Percentiles rank a stretch among this genome's conserved stretches.
phyloP scores from a whole-genome alignment of 768 basidiomycete genomes.

The Tephrocybe sp. region DNA sequence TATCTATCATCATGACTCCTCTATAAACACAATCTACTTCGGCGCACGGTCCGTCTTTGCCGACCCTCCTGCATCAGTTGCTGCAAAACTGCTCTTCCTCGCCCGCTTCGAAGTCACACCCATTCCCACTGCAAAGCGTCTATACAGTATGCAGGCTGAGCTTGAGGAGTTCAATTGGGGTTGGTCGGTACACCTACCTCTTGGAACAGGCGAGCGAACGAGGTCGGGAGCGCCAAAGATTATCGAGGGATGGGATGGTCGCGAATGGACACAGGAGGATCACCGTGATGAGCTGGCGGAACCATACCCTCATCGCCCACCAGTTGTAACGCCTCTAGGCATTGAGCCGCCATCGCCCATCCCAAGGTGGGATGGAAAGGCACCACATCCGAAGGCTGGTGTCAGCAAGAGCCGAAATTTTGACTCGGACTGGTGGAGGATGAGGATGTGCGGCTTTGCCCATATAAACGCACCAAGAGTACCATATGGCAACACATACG shows the following conservation, averaged over 20 bases:
- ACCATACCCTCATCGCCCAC: slow-evolving; percentile 2
- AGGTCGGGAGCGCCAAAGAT: background rate
- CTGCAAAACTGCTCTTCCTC: slow-evolving; percentile 66
- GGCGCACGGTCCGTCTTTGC: slow-evolving; percentile 25
- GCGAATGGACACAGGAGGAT: slow-evolving; percentile 2
- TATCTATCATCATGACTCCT: slow-evolving; percentile 31
- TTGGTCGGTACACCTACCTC: slow-evolving; percentile 30
- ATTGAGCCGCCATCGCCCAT: background rate
- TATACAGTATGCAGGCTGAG: slow-evolving; percentile 31
- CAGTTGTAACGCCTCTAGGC: background rate
- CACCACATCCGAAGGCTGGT: slow-evolving; percentile 14
- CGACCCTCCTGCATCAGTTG: slow-evolving; percentile 48
- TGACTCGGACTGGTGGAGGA: slow-evolving; percentile 56
- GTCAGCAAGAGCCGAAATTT: slow-evolving; percentile 33
- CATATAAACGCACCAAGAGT: slow-evolving; percentile 5
- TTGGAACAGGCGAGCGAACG: slow-evolving; percentile 7
- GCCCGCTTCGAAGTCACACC: slow-evolving; percentile 52
- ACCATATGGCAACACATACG: slow-evolving; percentile 30
- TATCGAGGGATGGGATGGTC: slow-evolving; percentile 5
- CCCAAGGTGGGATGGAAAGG: slow-evolving; percentile 17
- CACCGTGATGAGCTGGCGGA: background rate
- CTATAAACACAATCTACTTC: slow-evolving; percentile 31
- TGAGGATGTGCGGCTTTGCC: slow-evolving; percentile 38
- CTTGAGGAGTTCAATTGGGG: slow-evolving; percentile 53
- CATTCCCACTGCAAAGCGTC: slow-evolving; percentile 39